Conservation (phyloP, 768 basidiomycete genomes). For the Lactarius pseudohatsudake region DNA sequence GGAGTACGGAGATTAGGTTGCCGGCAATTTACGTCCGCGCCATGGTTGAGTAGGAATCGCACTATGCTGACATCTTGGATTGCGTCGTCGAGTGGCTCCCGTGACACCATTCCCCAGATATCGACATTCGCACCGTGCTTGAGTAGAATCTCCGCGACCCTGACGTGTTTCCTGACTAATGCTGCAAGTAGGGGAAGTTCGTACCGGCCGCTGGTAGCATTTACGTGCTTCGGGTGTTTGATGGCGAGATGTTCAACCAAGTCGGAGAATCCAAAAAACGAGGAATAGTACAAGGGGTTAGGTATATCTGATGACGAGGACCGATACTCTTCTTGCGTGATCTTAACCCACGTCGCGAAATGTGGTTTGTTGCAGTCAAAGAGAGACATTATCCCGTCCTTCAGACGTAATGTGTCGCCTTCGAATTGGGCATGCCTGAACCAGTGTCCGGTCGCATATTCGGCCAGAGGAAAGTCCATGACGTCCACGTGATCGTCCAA, state of each 20-base stretch:
- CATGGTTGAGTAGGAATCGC: no score
- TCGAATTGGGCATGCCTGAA: neutral
- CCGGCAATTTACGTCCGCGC: no score
- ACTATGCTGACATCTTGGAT: no score
- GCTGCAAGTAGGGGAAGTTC: neutral
- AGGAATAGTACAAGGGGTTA: neutral
- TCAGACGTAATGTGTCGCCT: neutral
- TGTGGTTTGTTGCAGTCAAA: neutral
- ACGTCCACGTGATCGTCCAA: no score
- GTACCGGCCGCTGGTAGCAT: neutral
- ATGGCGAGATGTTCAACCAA: neutral
- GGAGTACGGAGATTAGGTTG: no score
- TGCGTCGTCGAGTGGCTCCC: no score
- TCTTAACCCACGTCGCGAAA: neutral
- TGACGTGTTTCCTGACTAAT: neutral
- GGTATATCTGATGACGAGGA: no score
- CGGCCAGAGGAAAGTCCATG: neutral
- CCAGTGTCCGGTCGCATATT: neutral
- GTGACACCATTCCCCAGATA: no score
- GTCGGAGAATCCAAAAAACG: neutral
- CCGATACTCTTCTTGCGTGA: no score
- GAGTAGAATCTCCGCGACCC: no score
- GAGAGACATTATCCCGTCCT: neutral
- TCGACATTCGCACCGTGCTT: no score
- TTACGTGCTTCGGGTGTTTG: neutral